These are phyloP conservation scores for Metschnikowia anglica DNA, from an alignment of 805 yeast genomes.

Conservation along the genomic window DNA sequence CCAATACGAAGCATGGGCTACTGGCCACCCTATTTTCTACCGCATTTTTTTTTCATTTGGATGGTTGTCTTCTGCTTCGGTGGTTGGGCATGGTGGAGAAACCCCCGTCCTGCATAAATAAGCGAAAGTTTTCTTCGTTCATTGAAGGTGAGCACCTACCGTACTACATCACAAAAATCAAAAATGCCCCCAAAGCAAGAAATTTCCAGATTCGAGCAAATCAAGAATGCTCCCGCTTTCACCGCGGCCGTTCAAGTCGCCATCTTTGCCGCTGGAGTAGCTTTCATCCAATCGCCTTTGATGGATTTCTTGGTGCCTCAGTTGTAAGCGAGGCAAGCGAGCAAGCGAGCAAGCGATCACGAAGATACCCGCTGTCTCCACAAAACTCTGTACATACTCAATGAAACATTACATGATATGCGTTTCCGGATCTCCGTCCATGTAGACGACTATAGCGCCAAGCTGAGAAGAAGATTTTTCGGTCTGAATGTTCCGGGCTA, in stretches of 20 bases:
- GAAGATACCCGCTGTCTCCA: neutral
- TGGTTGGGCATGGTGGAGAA: neutral
- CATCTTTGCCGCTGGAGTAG: slow-evolving; percentile 69
- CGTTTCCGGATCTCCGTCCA: neutral
- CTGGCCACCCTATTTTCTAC: no score
- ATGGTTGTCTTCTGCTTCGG: no score
- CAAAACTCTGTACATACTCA: slow-evolving; percentile 8
- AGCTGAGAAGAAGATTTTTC: neutral
- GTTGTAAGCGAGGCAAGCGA: slow-evolving; percentile 29
- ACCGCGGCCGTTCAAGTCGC: slow-evolving; percentile 62
- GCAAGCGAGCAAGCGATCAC: no score
- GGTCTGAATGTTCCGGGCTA: no score
- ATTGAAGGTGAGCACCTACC: neutral
- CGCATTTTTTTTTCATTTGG: no score
- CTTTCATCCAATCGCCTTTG: slow-evolving; percentile 72
- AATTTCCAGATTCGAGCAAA: slow-evolving; percentile 43
- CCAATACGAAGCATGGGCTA: no score
- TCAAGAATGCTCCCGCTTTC: slow-evolving; percentile 63
- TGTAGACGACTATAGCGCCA: slow-evolving; percentile 1
- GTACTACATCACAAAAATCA: neutral
- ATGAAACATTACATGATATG: slow-evolving; percentile 3
- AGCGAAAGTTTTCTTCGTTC: slow-evolving; percentile 16
- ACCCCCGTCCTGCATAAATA: slow-evolving; percentile 9
- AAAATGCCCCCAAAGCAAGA: slow-evolving; percentile 21
- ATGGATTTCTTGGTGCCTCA: slow-evolving; percentile 85